phyloP scores from a whole-genome alignment of 2,329 filamentous ascomycete genomes.

The Fusarium dimerum region DNA sequence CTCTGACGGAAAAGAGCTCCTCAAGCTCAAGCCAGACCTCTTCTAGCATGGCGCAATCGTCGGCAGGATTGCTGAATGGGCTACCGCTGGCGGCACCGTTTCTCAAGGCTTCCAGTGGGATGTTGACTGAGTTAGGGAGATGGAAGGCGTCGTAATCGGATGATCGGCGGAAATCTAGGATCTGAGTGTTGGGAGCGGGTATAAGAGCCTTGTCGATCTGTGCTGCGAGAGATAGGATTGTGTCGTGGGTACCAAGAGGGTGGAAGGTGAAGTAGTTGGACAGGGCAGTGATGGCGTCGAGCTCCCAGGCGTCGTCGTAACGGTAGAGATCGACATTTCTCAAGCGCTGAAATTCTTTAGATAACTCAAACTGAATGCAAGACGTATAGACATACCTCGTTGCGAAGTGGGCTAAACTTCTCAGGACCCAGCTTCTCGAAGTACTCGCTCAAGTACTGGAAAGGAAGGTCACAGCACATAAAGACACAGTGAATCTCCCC shows the following conservation, averaged over 20 bases:
- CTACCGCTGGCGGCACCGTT: conserved; percentile 29
- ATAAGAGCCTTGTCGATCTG: conserved; percentile 29
- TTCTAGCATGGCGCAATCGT: conserved; percentile 45
- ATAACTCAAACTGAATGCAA: accelerated
- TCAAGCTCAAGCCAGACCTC: conserved; percentile 52
- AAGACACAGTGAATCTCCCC: conserved; percentile 57
- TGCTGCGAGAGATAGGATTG: conserved; percentile 24
- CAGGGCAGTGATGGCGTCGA: conserved; percentile 40
- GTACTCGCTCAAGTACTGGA: conserved; percentile 62
- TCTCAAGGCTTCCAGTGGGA: conserved; percentile 43
- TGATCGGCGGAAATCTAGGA: conserved; percentile 46
- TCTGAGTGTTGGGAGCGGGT: conserved; percentile 33
- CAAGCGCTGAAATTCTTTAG: conserved; percentile 41
- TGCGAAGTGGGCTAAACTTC: conserved; percentile 49
- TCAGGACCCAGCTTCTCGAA: conserved; percentile 53
- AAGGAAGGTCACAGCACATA: conserved; percentile 62
- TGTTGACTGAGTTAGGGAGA: conserved; percentile 47
- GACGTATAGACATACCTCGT: conserved; percentile 33
- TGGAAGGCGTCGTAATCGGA: conserved; percentile 45
- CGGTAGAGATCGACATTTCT: conserved; percentile 52
- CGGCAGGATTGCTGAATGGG: conserved; percentile 45
- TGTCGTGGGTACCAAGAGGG: conserved; percentile 25
- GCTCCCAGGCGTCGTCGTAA: conserved; percentile 58
- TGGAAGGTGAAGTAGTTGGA: conserved; percentile 36
- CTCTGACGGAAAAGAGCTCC: conserved; percentile 39